Conservation (phyloP, 305 asterid species). For the Withania somnifera region DNA sequence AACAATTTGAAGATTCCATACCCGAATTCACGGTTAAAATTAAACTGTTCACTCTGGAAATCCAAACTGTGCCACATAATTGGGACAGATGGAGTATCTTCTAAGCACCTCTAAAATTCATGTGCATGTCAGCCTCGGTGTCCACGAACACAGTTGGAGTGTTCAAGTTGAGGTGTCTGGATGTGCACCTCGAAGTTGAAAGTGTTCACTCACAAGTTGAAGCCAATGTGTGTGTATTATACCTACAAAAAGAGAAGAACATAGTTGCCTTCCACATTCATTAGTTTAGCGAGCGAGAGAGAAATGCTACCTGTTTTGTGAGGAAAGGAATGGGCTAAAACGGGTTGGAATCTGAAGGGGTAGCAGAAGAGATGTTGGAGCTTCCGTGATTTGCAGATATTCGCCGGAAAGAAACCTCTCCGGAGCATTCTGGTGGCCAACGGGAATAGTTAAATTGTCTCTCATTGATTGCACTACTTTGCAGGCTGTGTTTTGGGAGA, state of each 20-base stretch:
- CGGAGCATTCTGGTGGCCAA: background rate
- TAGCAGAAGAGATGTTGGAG: constrained; percentile 14
- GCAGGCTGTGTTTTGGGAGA: background rate
- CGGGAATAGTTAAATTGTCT: background rate
- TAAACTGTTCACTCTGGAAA: too few species aligned
- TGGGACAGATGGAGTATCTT: too few species aligned
- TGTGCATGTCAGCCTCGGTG: too few species aligned
- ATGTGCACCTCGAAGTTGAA: too few species aligned
- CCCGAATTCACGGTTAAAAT: too few species aligned
- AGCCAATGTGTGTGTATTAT: too few species aligned
- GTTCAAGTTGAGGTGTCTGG: too few species aligned
- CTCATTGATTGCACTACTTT: background rate
- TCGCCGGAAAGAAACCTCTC: background rate
- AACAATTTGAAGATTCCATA: too few species aligned
- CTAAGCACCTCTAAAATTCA: too few species aligned
- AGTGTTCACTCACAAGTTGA: too few species aligned
- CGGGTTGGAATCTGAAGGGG: background rate
- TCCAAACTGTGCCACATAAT: too few species aligned
- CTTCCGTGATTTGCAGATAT: constrained; percentile 9
- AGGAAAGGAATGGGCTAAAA: background rate
- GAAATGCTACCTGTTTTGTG: background rate
- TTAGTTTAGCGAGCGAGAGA: background rate
- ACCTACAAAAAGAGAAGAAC: background rate
- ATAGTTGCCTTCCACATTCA: background rate
- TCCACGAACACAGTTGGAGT: too few species aligned